Conservation (phyloP, 306 rosid species). For the Herpetospermum pedunculosum region DNA sequence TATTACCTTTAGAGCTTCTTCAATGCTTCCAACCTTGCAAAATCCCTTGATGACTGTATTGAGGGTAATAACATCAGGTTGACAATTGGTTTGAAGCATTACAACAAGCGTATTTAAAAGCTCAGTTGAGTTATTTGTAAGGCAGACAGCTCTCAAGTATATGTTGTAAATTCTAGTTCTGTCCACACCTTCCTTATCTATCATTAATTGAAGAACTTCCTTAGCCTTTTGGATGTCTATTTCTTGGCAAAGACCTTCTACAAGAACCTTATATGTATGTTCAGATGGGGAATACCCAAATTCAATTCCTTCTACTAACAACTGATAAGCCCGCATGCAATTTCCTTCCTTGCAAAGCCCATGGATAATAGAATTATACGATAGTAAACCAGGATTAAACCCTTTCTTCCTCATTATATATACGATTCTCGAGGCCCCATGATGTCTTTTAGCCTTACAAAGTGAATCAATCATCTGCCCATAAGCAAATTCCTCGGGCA, state of each 20-base stretch:
- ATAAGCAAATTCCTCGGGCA: constrained; percentile 42
- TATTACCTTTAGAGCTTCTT: constrained; percentile 57
- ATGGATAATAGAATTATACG: constrained; percentile 52
- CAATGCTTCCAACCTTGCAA: constrained; percentile 68
- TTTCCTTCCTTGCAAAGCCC: constrained; percentile 78
- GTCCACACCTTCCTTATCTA: constrained; percentile 37
- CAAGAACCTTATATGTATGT: constrained; percentile 49
- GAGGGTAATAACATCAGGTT: constrained; percentile 58
- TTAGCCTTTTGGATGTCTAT: constrained; percentile 43
- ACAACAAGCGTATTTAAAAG: constrained; percentile 54
- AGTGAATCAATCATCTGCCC: constrained; percentile 79
- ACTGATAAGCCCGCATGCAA: constrained; percentile 70
- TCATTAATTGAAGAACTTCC: constrained; percentile 51
- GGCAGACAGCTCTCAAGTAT: constrained; percentile 64
- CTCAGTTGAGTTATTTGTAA: constrained; percentile 52
- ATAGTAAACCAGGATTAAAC: constrained; percentile 37
- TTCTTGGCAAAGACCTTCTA: constrained; percentile 52
- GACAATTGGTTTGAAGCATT: constrained; percentile 64
- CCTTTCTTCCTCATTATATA: constrained; percentile 62
- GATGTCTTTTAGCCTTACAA: constrained; percentile 53
- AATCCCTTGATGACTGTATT: constrained; percentile 67
- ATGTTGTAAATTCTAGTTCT: constrained; percentile 68
- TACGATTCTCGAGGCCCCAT: constrained; percentile 65
- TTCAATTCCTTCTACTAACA: constrained; percentile 55
- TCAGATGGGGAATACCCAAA: constrained; percentile 52